Percentiles rank a stretch among this genome's conserved stretches.
Evolutionary conservation across 495 filamentous ascomycete genomes (phyloP).

Genomic region (Ascobolus immersus): DNA sequence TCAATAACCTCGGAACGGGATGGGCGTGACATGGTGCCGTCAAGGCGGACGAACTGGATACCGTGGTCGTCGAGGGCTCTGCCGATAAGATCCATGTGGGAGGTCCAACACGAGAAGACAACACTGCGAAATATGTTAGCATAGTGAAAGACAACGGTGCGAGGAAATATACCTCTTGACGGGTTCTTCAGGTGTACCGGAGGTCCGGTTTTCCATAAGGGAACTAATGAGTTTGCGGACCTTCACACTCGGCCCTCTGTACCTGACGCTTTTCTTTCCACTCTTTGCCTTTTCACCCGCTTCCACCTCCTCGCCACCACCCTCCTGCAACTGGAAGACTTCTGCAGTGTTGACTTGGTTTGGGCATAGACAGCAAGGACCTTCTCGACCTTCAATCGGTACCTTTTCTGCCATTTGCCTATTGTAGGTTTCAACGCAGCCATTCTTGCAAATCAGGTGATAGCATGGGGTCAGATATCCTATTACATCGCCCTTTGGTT

Average conservation of each 20-base stretch:
- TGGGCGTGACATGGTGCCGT: conserved; percentile 48
- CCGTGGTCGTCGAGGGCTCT: conserved; percentile 35
- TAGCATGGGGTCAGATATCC: conserved; percentile 62
- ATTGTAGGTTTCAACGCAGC: conserved; percentile 35
- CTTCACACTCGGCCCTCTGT: conserved; percentile 74
- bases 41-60: conserved; percentile 48
- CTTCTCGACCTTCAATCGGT: conserved; percentile 16
- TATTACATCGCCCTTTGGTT: conserved; percentile 31
- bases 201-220: conserved; percentile 23
- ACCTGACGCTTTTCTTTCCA: conserved; percentile 22
- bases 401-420: conserved; percentile 17
- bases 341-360: conserved; percentile 28
- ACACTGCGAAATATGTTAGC: too few relatives aligned
- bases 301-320: conserved; percentile 32
- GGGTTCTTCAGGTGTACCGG: conserved; percentile 16
- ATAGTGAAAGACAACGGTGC: too few relatives aligned
- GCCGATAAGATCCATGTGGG: conserved; percentile 58
- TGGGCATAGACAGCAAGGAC: conserved; percentile 41
- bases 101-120: conserved; percentile 85
- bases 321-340: conserved; percentile 41
- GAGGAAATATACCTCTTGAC: conserved; percentile 31
- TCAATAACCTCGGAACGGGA: conserved; percentile 45
- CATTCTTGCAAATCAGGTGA: conserved; percentile 52
- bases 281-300: conserved; percentile 23
- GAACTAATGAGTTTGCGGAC: conserved; percentile 50